phyloP scores from a whole-genome alignment of 2,329 filamentous ascomycete genomes.

The Coniosporium tulheliwenetii region DNA sequence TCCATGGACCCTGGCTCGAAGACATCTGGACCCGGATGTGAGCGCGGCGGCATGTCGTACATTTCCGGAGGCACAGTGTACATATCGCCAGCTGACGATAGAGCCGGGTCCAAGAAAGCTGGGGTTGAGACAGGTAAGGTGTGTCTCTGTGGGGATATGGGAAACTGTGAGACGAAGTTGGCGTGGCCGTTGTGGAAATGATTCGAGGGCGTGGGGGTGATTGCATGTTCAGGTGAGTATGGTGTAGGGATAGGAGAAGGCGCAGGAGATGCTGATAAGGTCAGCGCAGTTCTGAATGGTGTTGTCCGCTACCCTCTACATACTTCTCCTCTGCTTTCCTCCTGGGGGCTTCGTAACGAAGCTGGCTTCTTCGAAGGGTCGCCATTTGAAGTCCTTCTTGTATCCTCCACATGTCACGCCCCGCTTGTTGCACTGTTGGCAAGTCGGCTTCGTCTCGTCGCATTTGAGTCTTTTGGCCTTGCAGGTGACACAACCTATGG shows the following conservation, averaged over 20 bases:
- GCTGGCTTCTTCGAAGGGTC: constrained; percentile 49
- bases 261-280: no score
- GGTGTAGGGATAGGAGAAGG: no score
- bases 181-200: no score
- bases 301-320: no score
- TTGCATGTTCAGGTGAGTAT: no score
- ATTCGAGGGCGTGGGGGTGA: no score
- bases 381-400: constrained; percentile 64
- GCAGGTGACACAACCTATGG: constrained; percentile 53
- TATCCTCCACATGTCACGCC: constrained; percentile 55
- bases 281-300: no score
- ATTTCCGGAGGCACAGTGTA: not conserved
- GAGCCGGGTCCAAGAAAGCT: not conserved
- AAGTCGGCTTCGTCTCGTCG: constrained; percentile 55
- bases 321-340: no score
- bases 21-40: constrained; percentile 13
- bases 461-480: constrained; percentile 60
- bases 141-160: no score
- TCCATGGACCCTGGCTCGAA: constrained; percentile 18
- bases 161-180: no score
- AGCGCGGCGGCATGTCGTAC: constrained; percentile 11
- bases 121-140: not conserved
- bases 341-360: constrained; percentile 17
- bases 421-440: constrained; percentile 49
- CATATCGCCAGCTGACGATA: not conserved